These are phyloP conservation scores for Anisogramma anomala DNA, from an alignment of 2,329 filamentous ascomycete genomes.

Conservation along the genomic window DNA sequence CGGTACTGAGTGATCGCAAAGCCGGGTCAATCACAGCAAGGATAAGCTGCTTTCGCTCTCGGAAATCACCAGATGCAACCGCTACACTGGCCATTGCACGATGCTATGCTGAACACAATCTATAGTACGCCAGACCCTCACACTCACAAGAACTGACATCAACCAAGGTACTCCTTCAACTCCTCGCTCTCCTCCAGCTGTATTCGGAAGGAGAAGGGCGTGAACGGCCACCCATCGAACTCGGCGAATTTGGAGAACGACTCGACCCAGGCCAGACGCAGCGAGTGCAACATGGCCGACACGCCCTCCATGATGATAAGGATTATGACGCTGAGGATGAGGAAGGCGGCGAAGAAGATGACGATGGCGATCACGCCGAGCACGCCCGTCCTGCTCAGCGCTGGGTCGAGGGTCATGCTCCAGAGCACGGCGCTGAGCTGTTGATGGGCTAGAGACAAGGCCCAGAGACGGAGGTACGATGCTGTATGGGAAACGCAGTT, in stretches of 20 bases:
- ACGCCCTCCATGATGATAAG: constrained; percentile 94
- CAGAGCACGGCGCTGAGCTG: constrained; percentile 92
- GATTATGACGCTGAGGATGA: constrained; percentile 57
- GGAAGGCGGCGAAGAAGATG: constrained; percentile 78
- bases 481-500: constrained; percentile 99
- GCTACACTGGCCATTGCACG: too few relatives aligned
- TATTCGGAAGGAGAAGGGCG: constrained; percentile 77
- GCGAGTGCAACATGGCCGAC: constrained; percentile 85
- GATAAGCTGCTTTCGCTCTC: too few relatives aligned
- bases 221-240: constrained; percentile 76
- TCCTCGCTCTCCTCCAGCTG: constrained; percentile 73
- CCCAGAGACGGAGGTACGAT: constrained; percentile 97
- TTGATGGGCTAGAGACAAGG: constrained; percentile 90
- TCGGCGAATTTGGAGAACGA: constrained; percentile 97
- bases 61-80: too few relatives aligned
- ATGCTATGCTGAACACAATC: too few relatives aligned
- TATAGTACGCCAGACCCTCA: too few relatives aligned
- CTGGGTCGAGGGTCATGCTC: constrained; percentile 82
- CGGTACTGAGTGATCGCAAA: too few relatives aligned
- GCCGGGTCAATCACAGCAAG: too few relatives aligned
- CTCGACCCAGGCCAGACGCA: constrained; percentile 91
- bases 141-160: too few relatives aligned
- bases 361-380: constrained; percentile 72
- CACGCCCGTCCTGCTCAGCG: constrained; percentile 55
- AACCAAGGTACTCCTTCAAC: constrained; percentile 44